These are phyloP conservation scores for Funneliformis mosseae DNA, from an alignment of 192 early-diverging fungal species.

Conservation along the genomic window DNA sequence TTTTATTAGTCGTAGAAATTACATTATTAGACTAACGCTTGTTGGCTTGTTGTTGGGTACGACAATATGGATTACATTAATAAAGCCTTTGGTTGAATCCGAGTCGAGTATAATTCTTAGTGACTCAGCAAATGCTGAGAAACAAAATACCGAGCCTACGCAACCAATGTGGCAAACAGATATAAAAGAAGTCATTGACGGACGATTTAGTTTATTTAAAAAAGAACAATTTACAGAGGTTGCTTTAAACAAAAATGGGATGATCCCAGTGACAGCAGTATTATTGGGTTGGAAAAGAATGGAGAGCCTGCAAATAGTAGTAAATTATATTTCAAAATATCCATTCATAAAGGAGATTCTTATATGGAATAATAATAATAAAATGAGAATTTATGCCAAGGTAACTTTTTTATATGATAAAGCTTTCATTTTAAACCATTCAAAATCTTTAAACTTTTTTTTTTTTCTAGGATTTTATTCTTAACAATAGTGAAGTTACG, in stretches of 20 bases:
- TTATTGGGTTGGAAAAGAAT: constrained; percentile 52
- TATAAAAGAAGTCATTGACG: not conserved
- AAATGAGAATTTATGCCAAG: constrained; percentile 32
- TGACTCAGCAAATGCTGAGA: not conserved
- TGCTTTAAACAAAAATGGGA: constrained; percentile 37
- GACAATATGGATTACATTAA: not conserved
- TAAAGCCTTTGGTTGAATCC: constrained; percentile 5
- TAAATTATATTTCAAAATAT: constrained; percentile 54
- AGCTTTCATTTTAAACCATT: too few relatives aligned
- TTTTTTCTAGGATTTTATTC: constrained; percentile 37
- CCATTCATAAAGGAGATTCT: constrained; percentile 59
- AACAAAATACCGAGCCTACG: not conserved
- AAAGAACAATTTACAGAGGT: constrained; percentile 42
- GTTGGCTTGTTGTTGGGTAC: not conserved
- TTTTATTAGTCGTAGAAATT: constrained; percentile 1
- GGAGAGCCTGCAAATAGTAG: constrained; percentile 42
- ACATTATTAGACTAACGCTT: not conserved
- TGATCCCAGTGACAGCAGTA: constrained; percentile 52
- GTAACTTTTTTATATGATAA: not conserved
- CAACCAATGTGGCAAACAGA: not conserved
- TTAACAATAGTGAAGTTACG: constrained; percentile 32
- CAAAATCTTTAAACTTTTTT: not conserved
- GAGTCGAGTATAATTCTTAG: not conserved
- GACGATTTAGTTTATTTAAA: constrained; percentile 4
- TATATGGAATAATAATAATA: constrained; percentile 53